These are phyloP conservation scores for Rhinocladiella mackenziei DNA, from an alignment of 2,329 filamentous ascomycete genomes.

Conservation along the genomic window DNA sequence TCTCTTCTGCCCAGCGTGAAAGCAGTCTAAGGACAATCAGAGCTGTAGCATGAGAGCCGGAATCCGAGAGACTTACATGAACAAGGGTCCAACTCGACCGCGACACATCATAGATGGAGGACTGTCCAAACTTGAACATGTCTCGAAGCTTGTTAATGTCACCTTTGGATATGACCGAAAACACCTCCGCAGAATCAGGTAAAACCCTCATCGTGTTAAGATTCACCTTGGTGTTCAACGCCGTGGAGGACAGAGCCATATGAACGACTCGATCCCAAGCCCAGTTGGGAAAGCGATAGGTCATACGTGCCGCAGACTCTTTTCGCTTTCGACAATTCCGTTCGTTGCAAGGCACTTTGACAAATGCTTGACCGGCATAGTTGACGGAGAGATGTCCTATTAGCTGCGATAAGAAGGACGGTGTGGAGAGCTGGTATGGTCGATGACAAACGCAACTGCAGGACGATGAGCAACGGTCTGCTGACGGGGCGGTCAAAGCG, in stretches of 20 bases:
- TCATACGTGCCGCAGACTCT: background rate
- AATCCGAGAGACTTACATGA: background rate
- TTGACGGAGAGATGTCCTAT: conserved; percentile 5
- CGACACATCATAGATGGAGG: conserved; percentile 9
- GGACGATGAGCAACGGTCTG: background rate
- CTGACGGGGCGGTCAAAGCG: background rate
- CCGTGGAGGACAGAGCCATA: conserved; percentile 1
- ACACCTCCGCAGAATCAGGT: conserved; percentile 8
- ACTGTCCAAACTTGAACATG: conserved; percentile 1
- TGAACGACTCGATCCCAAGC: conserved; percentile 1
- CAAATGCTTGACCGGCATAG: background rate
- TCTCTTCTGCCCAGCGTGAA: conserved; percentile 6
- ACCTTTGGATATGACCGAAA: conserved; percentile 2
- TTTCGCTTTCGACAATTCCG: background rate
- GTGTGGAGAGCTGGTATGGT: conserved; percentile 7
- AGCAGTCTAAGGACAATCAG: background rate
- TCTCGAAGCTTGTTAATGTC: conserved; percentile 1
- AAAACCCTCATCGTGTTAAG: conserved; percentile 11
- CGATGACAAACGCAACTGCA: conserved; percentile 12
- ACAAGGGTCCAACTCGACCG: conserved; percentile 1
- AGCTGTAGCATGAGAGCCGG: background rate
- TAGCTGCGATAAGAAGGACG: background rate
- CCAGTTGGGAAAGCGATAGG: conserved; percentile 6
- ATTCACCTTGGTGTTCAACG: conserved; percentile 9
- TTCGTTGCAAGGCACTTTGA: conserved; percentile 3